Evolutionary conservation across 768 basidiomycete genomes (phyloP).

Genomic region (Leucocoprinus leucothites): DNA sequence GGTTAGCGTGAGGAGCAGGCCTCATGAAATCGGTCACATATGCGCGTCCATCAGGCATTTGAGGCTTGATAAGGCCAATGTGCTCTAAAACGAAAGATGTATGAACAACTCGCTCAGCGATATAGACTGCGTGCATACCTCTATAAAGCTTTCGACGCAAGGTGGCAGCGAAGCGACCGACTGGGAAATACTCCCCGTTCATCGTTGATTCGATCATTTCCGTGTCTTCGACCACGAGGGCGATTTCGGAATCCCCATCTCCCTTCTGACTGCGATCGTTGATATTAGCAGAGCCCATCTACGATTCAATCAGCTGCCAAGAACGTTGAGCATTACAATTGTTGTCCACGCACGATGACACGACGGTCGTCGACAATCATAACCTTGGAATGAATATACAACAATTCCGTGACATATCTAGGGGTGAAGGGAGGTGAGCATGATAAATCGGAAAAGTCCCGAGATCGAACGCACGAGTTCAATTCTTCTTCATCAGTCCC

Average conservation of each 20-base stretch:
- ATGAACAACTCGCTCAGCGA: slow-evolving; percentile 1
- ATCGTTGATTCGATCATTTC: slow-evolving; percentile 74
- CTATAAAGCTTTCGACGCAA: slow-evolving; percentile 81
- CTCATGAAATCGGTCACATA: slow-evolving; percentile 64
- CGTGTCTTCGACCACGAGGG: slow-evolving; percentile 85
- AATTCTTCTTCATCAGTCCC: slow-evolving; percentile 83
- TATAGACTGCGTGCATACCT: slow-evolving; percentile 39
- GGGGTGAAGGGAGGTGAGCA: background rate
- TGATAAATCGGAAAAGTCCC: background rate
- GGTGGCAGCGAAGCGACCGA: slow-evolving; percentile 77
- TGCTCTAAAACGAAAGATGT: slow-evolving; percentile 53
- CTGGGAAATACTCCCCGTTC: slow-evolving; percentile 74
- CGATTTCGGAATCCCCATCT: slow-evolving; percentile 94
- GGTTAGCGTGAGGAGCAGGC: slow-evolving; percentile 69
- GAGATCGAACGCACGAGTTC: slow-evolving; percentile 53
- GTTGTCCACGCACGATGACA: slow-evolving; percentile 65
- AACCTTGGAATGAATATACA: slow-evolving; percentile 85
- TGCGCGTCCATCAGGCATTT: slow-evolving; percentile 35
- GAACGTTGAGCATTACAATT: background rate
- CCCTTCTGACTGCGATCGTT: slow-evolving; percentile 90
- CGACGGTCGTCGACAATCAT: slow-evolving; percentile 94
- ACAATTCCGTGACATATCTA: slow-evolving; percentile 76
- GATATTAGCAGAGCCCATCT: slow-evolving; percentile 94
- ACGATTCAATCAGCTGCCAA: background rate
- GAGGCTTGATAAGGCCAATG: slow-evolving; percentile 81